Evolutionary conservation across 768 basidiomycete genomes (phyloP).

Genomic region (Leccinum arenicola): DNA sequence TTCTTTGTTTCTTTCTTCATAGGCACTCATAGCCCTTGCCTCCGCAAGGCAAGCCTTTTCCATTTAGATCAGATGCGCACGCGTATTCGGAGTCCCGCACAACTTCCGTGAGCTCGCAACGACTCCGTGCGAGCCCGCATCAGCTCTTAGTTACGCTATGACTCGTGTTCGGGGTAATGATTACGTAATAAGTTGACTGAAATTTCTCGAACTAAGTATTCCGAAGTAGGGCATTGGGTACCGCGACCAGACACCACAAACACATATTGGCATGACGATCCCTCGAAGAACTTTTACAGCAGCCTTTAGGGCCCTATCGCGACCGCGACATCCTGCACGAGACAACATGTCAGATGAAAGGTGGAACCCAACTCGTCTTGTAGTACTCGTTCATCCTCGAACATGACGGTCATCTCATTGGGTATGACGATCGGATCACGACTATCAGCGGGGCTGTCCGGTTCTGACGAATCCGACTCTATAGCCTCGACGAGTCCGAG

Average conservation of each 20-base stretch:
- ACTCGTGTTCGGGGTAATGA: too few species aligned
- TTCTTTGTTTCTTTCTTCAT: too few species aligned
- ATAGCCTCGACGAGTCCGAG: conserved; percentile 50
- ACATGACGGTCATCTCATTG: conserved; percentile 21
- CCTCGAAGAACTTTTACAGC: conserved; percentile 23
- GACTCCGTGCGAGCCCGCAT: too few species aligned
- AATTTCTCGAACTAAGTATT: too few species aligned
- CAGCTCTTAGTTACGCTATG: too few species aligned
- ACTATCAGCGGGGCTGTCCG: background rate
- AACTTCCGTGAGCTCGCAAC: too few species aligned
- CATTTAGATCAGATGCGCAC: too few species aligned
- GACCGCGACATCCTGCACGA: conserved; percentile 25
- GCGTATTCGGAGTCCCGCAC: too few species aligned
- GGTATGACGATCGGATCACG: conserved; percentile 19
- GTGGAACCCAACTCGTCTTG: conserved; percentile 15
- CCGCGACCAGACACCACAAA: background rate
- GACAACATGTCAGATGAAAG: conserved; percentile 16
- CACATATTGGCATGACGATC: conserved; percentile 16
- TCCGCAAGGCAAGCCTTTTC: too few species aligned
- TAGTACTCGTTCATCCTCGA: conserved; percentile 33
- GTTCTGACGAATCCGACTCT: conserved; percentile 5
- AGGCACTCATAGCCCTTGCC: too few species aligned
- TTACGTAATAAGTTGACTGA: too few species aligned
- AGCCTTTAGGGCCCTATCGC: conserved; percentile 31
- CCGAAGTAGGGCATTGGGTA: too few species aligned